A percentile compares a stretch with the other conserved stretches of the same genome.
phyloP scores from a whole-genome alignment of 2,329 filamentous ascomycete genomes.

The Whalleya microplaca region DNA sequence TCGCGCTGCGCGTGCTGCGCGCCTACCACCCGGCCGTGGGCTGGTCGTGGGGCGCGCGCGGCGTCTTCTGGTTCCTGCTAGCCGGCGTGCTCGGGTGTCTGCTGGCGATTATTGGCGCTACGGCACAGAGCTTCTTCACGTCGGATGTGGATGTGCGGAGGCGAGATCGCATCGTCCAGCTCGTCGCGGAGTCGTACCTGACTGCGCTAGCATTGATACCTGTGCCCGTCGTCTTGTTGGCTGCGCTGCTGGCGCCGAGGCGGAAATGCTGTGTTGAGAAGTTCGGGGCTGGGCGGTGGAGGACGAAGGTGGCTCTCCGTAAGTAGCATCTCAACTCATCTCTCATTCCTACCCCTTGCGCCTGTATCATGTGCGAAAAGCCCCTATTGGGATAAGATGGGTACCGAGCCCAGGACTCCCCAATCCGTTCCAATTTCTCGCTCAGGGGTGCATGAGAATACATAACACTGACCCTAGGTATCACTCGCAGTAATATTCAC shows the following conservation, averaged over 20 bases:
- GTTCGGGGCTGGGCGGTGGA: conserved; percentile 70
- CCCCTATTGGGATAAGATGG: too few species aligned
- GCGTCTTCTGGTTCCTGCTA: conserved; percentile 62
- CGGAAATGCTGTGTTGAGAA: conserved; percentile 51
- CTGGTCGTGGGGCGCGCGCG: conserved; percentile 61
- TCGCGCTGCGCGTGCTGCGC: conserved; percentile 74
- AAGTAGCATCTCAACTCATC: background rate
- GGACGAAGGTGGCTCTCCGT: conserved; percentile 65
- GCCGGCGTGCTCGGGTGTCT: conserved; percentile 61
- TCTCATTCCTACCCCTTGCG: background rate
- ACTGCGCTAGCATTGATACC: conserved; percentile 62
- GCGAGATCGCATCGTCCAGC: conserved; percentile 65
- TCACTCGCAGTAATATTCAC: conserved; percentile 52
- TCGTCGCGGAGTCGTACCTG: conserved; percentile 65
- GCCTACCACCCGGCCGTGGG: conserved; percentile 72
- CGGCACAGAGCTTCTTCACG: conserved; percentile 70
- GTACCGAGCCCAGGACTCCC: too few species aligned
- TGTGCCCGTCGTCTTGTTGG: conserved; percentile 52
- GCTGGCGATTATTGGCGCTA: conserved; percentile 66
- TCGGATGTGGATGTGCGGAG: conserved; percentile 52
- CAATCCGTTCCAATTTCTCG: too few species aligned
- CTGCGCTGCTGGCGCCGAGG: conserved; percentile 48
- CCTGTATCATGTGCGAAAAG: too few species aligned
- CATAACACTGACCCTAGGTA: too few species aligned
- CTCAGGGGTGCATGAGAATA: too few species aligned